phyloP scores from a whole-genome alignment of 257 asterid genomes.

The Nicotiana tabacum region DNA sequence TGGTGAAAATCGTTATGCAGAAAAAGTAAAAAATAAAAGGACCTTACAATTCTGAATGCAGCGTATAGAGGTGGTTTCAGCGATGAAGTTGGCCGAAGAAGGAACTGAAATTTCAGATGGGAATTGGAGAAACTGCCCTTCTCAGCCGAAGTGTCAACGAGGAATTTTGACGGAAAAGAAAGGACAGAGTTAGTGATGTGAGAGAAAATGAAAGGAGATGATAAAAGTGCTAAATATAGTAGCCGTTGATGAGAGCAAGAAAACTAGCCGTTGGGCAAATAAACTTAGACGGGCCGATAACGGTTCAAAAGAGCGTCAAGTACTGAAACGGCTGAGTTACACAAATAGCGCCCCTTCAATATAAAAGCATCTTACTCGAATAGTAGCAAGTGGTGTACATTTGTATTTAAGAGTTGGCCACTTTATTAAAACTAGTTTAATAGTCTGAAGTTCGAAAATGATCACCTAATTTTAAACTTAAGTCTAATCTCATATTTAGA shows the following conservation, averaged over 20 bases:
- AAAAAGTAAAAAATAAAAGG: neutral
- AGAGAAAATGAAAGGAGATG: neutral
- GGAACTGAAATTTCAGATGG: neutral
- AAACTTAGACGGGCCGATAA: no score
- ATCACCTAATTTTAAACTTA: no score
- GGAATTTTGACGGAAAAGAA: neutral
- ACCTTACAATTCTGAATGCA: conserved; percentile 2
- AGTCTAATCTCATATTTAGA: no score
- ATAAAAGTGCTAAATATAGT: neutral
- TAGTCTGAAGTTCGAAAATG: no score
- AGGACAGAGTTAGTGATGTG: neutral
- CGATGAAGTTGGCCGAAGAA: neutral
- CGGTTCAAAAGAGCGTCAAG: no score
- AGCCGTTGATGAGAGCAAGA: conserved; percentile 7
- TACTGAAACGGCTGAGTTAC: no score
- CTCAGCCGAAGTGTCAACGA: neutral
- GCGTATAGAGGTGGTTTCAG: neutral
- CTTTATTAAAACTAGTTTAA: no score
- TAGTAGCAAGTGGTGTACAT: no score
- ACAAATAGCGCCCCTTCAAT: no score
- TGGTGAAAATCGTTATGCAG: neutral
- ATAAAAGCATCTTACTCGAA: no score
- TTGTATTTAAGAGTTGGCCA: no score
- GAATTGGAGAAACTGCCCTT: neutral
- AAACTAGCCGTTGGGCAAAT: conserved; percentile 3